These are phyloP conservation scores for Akanthomyces uredinophilus DNA, from an alignment of 2,329 filamentous ascomycete species.

Conservation along the genomic window DNA sequence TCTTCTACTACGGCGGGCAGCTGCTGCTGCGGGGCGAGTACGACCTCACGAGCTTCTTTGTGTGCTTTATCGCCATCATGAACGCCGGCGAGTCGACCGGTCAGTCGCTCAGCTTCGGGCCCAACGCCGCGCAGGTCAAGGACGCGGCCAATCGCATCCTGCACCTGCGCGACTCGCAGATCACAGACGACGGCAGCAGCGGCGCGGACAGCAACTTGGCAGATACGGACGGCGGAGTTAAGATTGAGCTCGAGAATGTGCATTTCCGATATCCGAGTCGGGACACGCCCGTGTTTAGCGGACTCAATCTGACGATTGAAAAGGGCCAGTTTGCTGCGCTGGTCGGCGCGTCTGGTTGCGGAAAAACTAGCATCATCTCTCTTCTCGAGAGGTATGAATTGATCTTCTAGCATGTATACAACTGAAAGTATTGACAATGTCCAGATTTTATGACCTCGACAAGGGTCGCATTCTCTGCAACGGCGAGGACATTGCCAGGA, in stretches of 20 bases:
- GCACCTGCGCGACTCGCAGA: conserved; percentile 40
- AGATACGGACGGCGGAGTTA: conserved; percentile 44
- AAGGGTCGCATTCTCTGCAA: conserved; percentile 62
- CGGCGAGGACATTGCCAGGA: conserved; percentile 49
- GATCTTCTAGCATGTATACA: no score
- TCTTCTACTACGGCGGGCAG: conserved; percentile 62
- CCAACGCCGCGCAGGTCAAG: conserved; percentile 56
- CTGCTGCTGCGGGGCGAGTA: conserved; percentile 51
- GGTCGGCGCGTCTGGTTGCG: conserved; percentile 65
- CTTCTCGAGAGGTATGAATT: conserved; percentile 45
- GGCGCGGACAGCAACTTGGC: conserved; percentile 32
- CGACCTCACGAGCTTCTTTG: conserved; percentile 41
- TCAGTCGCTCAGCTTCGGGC: conserved; percentile 61
- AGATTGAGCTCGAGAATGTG: conserved; percentile 51
- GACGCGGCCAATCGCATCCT: conserved; percentile 58
- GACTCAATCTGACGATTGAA: conserved; percentile 58
- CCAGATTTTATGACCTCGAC: conserved; percentile 63
- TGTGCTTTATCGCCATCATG: conserved; percentile 61
- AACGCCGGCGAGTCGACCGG: conserved; percentile 64
- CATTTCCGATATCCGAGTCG: conserved; percentile 58
- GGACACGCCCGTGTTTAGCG: conserved; percentile 51
- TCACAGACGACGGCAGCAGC: conserved; percentile 27
- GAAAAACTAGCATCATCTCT: conserved; percentile 67
- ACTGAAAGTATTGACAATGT: neutral
- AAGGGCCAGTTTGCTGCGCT: conserved; percentile 67